These are phyloP conservation scores for Carallia pectinifolia DNA, from an alignment of 345 rosid species.

Conservation along the genomic window DNA sequence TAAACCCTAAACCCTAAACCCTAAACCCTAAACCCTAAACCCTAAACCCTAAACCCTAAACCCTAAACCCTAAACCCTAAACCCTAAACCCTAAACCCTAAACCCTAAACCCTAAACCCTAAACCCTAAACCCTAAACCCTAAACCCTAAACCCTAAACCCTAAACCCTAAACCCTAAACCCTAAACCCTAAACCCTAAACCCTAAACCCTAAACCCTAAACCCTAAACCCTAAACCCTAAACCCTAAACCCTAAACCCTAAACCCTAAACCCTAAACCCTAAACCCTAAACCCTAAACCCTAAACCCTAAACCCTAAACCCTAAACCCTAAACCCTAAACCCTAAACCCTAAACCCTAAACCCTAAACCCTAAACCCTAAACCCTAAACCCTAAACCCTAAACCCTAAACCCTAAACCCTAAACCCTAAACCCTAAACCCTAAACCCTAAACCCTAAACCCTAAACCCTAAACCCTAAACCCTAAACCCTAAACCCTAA, in stretches of 20 bases:
- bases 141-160: conserved; percentile 21
- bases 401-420: conserved; percentile 23
- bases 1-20: conserved; percentile 12
- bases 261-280: conserved; percentile 18
- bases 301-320: conserved; percentile 13
- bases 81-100: conserved; percentile 22
- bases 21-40: conserved; percentile 24
- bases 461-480: too few relatives aligned
- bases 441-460: too few relatives aligned
- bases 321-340: conserved; percentile 5
- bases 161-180: conserved; percentile 19
- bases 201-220: conserved; percentile 15
- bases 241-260: conserved; percentile 20
- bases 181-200: conserved; percentile 21
- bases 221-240: not conserved
- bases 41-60: conserved; percentile 11
- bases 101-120: conserved; percentile 23
- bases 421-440: conserved; percentile 24
- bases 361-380: conserved; percentile 22
- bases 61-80: conserved; percentile 24
- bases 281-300: conserved; percentile 25
- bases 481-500: too few relatives aligned
- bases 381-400: conserved; percentile 22
- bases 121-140: conserved; percentile 28
- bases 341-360: conserved; percentile 23